Percentiles rank a stretch among this genome's conserved stretches.
Conservation (phyloP, 2,329 filamentous ascomycete species). For the Lasiodiplodia sp. region DNA sequence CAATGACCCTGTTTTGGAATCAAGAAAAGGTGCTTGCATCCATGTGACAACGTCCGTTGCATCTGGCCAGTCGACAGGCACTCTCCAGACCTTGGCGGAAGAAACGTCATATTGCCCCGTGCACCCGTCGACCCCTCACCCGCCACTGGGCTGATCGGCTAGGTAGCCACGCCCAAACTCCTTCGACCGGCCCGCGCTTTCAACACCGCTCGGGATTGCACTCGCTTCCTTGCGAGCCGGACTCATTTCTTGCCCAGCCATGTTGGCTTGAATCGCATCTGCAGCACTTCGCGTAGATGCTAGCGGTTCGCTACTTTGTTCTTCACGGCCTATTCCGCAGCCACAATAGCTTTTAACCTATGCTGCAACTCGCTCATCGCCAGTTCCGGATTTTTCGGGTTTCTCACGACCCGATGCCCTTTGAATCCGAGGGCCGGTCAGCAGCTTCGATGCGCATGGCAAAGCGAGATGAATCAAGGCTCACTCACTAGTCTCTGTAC, state of each 20-base stretch:
- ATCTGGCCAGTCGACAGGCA: background rate
- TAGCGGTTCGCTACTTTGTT: background rate
- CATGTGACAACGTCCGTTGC: background rate
- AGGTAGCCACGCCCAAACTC: background rate
- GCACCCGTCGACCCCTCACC: background rate
- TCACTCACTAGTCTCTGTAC: too few species aligned
- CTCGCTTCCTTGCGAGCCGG: background rate
- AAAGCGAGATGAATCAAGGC: too few species aligned
- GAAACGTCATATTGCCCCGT: constrained; percentile 23
- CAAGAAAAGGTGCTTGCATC: background rate
- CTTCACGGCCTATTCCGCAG: background rate
- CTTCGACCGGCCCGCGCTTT: background rate
- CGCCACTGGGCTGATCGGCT: background rate
- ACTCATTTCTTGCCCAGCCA: background rate
- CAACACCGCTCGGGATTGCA: background rate
- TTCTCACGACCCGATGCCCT: background rate
- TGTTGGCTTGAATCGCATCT: background rate
- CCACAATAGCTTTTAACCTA: too few species aligned
- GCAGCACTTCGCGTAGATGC: background rate
- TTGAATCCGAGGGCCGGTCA: background rate
- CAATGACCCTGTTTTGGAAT: background rate
- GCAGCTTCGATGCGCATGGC: background rate
- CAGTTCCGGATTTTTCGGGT: background rate
- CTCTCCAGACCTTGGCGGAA: background rate
- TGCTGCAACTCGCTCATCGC: too few species aligned